A percentile compares a stretch with the other conserved stretches of the same genome.
phyloP scores from a whole-genome alignment of 2,329 filamentous ascomycete species.

The Aspergillus hortae region DNA sequence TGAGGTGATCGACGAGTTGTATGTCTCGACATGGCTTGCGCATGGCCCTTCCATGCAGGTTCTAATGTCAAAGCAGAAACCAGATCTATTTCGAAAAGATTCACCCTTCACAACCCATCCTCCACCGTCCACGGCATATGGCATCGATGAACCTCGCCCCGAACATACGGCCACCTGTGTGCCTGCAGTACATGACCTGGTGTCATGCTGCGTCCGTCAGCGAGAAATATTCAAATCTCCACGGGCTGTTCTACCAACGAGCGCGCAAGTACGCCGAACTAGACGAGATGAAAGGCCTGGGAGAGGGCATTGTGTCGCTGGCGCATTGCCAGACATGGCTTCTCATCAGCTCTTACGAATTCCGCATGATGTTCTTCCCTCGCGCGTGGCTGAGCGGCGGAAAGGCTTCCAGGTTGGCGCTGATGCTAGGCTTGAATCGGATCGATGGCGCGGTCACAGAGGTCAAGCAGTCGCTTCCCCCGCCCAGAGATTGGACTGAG shows the following conservation, averaged over 20 bases:
- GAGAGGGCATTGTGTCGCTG: constrained; percentile 81
- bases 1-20: constrained; percentile 83
- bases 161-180: constrained; percentile 78
- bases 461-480: constrained; percentile 85
- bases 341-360: constrained; percentile 79
- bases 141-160: constrained; percentile 88
- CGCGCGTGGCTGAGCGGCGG: constrained; percentile 92
- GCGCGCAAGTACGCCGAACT: constrained; percentile 85
- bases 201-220: constrained; percentile 80
- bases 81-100: constrained; percentile 88
- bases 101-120: constrained; percentile 79
- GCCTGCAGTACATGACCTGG: constrained; percentile 93
- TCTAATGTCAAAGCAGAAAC: constrained; percentile 52
- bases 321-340: constrained; percentile 83
- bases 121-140: constrained; percentile 82
- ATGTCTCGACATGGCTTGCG: constrained; percentile 22
- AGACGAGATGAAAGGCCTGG: constrained; percentile 89
- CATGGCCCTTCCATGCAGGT: not conserved
- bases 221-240: constrained; percentile 75
- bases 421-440: constrained; percentile 92
- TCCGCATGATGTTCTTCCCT: constrained; percentile 97
- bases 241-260: constrained; percentile 85
- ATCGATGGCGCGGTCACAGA: constrained; percentile 79
- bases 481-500: constrained; percentile 90
- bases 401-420: constrained; percentile 70